Percentiles rank a stretch among this genome's conserved stretches.
These are phyloP conservation scores for Juncus inflexus DNA, from an alignment of 176 grass and related monocot genomes.

Conservation along the genomic window DNA sequence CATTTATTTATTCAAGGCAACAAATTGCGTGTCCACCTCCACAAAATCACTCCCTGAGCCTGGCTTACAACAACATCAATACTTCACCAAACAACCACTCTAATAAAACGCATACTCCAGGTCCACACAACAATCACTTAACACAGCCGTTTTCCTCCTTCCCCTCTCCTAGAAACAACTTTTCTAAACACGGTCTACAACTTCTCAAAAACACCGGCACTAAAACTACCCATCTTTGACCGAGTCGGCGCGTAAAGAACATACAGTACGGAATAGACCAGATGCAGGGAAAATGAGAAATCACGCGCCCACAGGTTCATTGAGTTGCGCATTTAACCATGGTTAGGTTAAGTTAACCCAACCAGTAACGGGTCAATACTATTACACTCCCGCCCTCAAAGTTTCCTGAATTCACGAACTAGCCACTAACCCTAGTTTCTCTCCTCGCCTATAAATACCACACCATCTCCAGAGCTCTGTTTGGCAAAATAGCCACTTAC, in stretches of 20 bases:
- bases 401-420: neutral
- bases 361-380: neutral
- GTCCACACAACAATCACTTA: constrained; percentile 8
- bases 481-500: constrained; percentile 30
- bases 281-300: neutral
- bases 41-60: neutral
- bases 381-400: neutral
- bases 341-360: constrained; percentile 24
- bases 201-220: neutral
- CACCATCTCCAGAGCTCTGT: constrained; percentile 26
- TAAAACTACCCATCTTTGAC: neutral
- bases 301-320: neutral
- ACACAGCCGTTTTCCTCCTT: constrained; percentile 14
- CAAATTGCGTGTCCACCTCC: constrained; percentile 19
- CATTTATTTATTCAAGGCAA: constrained; percentile 5
- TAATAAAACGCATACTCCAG: neutral
- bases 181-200: neutral
- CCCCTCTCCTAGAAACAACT: neutral
- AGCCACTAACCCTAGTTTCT: constrained; percentile 17
- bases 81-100: neutral
- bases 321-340: constrained; percentile 12
- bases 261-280: neutral
- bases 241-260: neutral
- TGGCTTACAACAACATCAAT: neutral
- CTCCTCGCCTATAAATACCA: constrained; percentile 19